Percentiles rank a stretch among this genome's conserved stretches.
Conservation (phyloP, 371 early-diverging fungal genomes). For the Enterocytospora artemiae region DNA sequence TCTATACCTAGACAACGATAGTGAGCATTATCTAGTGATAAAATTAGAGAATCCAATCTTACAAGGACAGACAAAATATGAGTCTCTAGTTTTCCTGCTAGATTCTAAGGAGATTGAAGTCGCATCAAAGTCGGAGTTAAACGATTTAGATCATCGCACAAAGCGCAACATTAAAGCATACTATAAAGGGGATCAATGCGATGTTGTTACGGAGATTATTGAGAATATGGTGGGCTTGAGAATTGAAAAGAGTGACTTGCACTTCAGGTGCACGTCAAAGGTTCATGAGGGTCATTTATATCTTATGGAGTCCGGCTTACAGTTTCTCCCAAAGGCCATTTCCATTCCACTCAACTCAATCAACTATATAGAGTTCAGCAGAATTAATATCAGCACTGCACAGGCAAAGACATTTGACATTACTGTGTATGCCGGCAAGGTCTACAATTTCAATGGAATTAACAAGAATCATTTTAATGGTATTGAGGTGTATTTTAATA, state of each 20-base stretch:
- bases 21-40: constrained; percentile 64
- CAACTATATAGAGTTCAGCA: constrained; percentile 69
- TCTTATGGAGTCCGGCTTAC: constrained; percentile 74
- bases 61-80: constrained; percentile 94
- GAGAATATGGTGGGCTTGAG: constrained; percentile 69
- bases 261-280: constrained; percentile 82
- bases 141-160: too few relatives aligned
- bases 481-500: constrained; percentile 52
- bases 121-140: constrained; percentile 59
- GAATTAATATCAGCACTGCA: constrained; percentile 54
- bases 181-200: constrained; percentile 75
- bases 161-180: constrained; percentile 68
- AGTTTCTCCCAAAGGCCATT: constrained; percentile 84
- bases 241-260: constrained; percentile 63
- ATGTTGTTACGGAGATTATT: constrained; percentile 78
- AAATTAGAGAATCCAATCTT: constrained; percentile 85
- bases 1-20: constrained; percentile 46
- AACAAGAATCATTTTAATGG: constrained; percentile 53
- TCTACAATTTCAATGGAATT: constrained; percentile 51
- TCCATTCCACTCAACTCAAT: constrained; percentile 74
- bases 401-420: constrained; percentile 58
- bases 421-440: constrained; percentile 42
- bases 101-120: constrained; percentile 73
- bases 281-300: constrained; percentile 91
- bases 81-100: constrained; percentile 85